Evolutionary conservation across 2,329 filamentous ascomycete species (phyloP), one percentile per base, ranked within the genome.

Genomic region (Claviceps digitariae): DNA sequence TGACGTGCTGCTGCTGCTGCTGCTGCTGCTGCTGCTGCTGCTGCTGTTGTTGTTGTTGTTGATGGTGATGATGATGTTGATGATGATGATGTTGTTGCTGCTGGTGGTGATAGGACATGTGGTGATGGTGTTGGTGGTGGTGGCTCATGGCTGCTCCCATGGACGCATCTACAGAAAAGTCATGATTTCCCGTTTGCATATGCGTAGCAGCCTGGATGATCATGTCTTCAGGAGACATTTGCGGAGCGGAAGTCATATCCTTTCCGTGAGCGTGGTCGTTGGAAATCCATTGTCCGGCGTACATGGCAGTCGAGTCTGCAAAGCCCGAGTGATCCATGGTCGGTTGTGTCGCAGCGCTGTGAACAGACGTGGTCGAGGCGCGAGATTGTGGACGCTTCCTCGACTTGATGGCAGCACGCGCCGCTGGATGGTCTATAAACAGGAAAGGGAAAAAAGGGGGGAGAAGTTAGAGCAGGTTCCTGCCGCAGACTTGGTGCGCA

Each of bases 221-320:
- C 67, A 82, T 74, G 55, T 80, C 78, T 58, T 83, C 80, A 25
- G 77, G 67, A 3, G 76, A 73, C 70, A 83, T 73, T 52, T 74
- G 73, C 34, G 70, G 66, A 36, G 65, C 63, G 17, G 66, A 61
- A 8, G 65, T 62, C 57, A 78, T 71, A 48, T 73, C 70, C 60
- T 72, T 72, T 10, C 68, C 61, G 52, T 74, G 72, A 50, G 59
- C 60, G 57, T 74, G 72, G 50, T 70, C 70, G 57, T 69, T 73
- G 51, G 68, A 56, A 51, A 74, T 65, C 78, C 78, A 81, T 66
- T 76, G 74, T 34, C 72, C 67, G 21, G 66, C 62, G 58, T 77
- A 79, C 57, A 74, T 67, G 50, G 71, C 69, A 47, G 69, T 63
- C 29, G 69, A 58, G 56, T 75, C 72, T 47, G 66, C 61, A 56